Conservation (phyloP, 306 rosid genomes). For the Luffa aegyptiaca region DNA sequence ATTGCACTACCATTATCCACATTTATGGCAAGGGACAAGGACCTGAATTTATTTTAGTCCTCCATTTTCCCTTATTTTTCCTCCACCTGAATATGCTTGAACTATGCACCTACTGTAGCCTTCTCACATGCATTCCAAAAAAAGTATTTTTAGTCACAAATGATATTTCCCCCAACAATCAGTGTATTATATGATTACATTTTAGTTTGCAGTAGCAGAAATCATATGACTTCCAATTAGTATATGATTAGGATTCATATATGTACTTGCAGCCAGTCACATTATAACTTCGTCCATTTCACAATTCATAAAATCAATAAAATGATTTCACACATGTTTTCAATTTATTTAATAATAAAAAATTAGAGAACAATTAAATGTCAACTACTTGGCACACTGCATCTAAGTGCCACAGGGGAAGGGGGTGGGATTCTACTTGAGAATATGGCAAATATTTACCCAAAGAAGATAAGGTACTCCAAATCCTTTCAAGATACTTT, state of each 20-base stretch:
- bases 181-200: background rate
- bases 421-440: background rate
- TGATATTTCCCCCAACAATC: background rate
- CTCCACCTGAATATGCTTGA: background rate
- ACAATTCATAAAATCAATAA: background rate
- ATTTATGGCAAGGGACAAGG: background rate
- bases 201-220: background rate
- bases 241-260: background rate
- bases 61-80: background rate
- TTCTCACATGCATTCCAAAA: background rate
- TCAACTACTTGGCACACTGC: background rate
- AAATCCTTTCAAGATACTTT: slow-evolving; percentile 68
- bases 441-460: slow-evolving; percentile 32
- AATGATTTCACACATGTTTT: background rate
- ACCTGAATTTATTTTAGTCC: background rate
- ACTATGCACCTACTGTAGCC: background rate
- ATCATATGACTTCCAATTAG: background rate
- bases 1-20: background rate
- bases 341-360: background rate
- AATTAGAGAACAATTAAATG: background rate
- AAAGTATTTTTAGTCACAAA: background rate
- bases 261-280: background rate
- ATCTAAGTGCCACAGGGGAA: background rate
- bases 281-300: background rate
- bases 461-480: slow-evolving; percentile 75